Percentiles rank a stretch among this genome's conserved stretches.
Evolutionary conservation across 2,329 filamentous ascomycete genomes (phyloP).

Genomic region (Ascochyta clinopodiicola): DNA sequence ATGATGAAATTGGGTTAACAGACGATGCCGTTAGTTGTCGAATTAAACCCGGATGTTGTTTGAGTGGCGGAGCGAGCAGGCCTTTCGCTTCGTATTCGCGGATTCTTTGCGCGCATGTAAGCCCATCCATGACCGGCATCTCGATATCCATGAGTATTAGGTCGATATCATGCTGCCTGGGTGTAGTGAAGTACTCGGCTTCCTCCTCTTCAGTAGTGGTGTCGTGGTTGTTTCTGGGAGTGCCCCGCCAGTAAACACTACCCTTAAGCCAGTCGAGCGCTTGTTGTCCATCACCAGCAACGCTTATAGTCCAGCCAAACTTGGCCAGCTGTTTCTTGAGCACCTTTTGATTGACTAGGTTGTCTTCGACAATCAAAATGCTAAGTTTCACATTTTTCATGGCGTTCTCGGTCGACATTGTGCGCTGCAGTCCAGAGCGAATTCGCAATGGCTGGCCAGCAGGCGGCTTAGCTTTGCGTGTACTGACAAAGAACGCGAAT

Average conservation of each 20-base stretch:
- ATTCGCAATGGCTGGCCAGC: conserved; percentile 7
- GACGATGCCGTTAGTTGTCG: conserved; percentile 5
- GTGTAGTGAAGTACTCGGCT: neutral
- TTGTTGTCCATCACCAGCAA: conserved; percentile 49
- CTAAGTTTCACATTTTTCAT: conserved; percentile 30
- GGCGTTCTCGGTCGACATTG: conserved; percentile 26
- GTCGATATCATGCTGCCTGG: conserved; percentile 24
- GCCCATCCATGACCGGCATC: conserved; percentile 46
- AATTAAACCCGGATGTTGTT: neutral
- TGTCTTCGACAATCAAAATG: conserved; percentile 48
- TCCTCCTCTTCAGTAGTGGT: neutral
- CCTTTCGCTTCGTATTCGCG: conserved; percentile 36
- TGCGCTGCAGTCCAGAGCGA: conserved; percentile 16
- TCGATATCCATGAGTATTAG: conserved; percentile 44
- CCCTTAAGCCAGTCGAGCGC: conserved; percentile 45
- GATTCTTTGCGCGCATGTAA: conserved; percentile 38
- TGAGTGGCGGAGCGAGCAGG: conserved; percentile 18
- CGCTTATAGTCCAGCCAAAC: conserved; percentile 44
- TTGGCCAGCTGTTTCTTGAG: conserved; percentile 49
- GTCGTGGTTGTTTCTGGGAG: neutral
- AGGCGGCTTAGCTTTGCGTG: conserved; percentile 25
- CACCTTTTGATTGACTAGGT: conserved; percentile 52
- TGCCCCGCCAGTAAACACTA: conserved; percentile 35
- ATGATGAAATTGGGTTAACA: neutral
- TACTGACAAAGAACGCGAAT: conserved; percentile 52